phyloP scores from a whole-genome alignment of 2,329 filamentous ascomycete species.

The Zarea fungicola region DNA sequence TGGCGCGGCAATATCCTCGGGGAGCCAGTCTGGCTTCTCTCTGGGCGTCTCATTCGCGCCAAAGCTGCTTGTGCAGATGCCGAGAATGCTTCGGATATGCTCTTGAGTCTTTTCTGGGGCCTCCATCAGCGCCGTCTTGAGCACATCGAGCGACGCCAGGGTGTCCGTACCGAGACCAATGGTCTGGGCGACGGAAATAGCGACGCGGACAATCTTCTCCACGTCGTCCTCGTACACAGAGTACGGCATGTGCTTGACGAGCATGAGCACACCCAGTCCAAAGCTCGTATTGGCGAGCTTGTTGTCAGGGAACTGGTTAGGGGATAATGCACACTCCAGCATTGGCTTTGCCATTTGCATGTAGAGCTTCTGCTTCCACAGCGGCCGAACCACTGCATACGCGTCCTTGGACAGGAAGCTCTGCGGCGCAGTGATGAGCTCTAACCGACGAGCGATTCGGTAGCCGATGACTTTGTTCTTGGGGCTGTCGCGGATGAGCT shows the following conservation, averaged over 20 bases:
- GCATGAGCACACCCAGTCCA: constrained; percentile 42
- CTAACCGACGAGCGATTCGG: constrained; percentile 36
- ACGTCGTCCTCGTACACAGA: constrained; percentile 48
- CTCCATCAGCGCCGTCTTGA: constrained; percentile 42
- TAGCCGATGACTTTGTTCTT: constrained; percentile 30
- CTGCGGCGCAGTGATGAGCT: constrained; percentile 37
- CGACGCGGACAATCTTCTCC: constrained; percentile 41
- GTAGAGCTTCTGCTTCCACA: constrained; percentile 47
- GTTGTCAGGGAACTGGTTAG: constrained; percentile 18
- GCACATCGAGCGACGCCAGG: constrained; percentile 42
- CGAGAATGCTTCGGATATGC: constrained; percentile 45
- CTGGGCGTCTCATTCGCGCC: constrained; percentile 23
- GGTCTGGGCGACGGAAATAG: constrained; percentile 42
- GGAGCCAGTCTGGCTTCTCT: constrained; percentile 27
- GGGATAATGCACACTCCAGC: constrained; percentile 32
- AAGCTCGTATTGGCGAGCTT: constrained; percentile 33
- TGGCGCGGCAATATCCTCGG: constrained; percentile 19
- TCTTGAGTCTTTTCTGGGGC: constrained; percentile 41
- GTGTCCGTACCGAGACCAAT: constrained; percentile 39
- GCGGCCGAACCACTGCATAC: constrained; percentile 39
- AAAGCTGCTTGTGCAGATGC: constrained; percentile 38
- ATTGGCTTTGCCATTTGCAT: constrained; percentile 41
- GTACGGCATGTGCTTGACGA: constrained; percentile 45
- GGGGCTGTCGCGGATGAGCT: constrained; percentile 32
- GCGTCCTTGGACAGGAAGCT: constrained; percentile 34